Evolutionary conservation across 305 asterid genomes (phyloP).

Genomic region (Fraxinus baroniana): DNA sequence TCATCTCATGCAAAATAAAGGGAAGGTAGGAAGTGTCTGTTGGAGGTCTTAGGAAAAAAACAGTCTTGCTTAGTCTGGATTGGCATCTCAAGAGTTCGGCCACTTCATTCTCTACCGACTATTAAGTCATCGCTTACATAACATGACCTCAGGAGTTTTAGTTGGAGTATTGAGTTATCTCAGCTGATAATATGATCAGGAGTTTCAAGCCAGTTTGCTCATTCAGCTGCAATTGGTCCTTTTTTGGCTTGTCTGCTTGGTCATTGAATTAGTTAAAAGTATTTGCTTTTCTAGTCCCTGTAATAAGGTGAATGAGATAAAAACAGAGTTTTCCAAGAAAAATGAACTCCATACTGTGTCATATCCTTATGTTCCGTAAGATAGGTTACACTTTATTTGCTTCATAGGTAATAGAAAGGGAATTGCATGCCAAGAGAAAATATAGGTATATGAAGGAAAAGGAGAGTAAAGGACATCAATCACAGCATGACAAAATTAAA

Average conservation of each 20-base stretch:
- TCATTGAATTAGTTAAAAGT: not conserved
- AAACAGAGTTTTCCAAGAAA: not conserved
- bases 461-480: not conserved
- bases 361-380: not conserved
- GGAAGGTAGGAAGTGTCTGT: not conserved
- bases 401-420: not conserved
- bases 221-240: not conserved
- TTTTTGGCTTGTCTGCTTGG: not conserved
- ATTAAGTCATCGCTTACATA: not conserved
- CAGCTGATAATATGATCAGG: not conserved
- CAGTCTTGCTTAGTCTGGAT: conserved; percentile 10
- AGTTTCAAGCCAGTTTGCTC: not conserved
- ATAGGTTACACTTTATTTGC: not conserved
- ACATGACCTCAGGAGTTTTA: not conserved
- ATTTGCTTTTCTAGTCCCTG: not conserved
- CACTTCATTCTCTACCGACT: not conserved
- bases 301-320: not conserved
- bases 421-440: not conserved
- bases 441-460: not conserved
- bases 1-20: conserved; percentile 6
- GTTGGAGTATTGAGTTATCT: not conserved
- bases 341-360: not conserved
- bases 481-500: not conserved
- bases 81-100: not conserved
- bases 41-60: not conserved